phyloP scores from a whole-genome alignment of 129 eudicot genomes.

The Mikania micrantha region DNA sequence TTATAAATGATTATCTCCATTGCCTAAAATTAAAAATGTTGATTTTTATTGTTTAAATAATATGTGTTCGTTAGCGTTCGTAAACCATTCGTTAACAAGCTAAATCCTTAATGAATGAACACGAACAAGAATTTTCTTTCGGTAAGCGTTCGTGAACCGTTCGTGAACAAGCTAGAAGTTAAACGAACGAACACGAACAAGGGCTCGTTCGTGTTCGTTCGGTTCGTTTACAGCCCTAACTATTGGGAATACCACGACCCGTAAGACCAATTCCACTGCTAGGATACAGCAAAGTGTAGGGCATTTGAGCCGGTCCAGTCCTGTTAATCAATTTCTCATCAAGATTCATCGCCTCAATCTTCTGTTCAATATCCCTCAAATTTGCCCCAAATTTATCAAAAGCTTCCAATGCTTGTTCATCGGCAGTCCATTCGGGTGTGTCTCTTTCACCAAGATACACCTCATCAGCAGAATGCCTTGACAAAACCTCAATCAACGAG shows the following conservation, averaged over 20 bases:
- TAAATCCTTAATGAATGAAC: no score
- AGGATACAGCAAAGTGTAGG: constrained; percentile 71
- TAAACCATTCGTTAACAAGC: no score
- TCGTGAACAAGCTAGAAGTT: no score
- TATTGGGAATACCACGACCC: constrained; percentile 86
- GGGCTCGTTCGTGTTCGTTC: no score
- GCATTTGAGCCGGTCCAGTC: constrained; percentile 66
- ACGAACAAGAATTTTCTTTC: no score
- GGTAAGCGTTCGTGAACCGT: no score
- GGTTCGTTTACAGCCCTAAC: no score
- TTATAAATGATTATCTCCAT: no score
- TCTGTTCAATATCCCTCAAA: constrained; percentile 42
- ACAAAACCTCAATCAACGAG: constrained; percentile 60
- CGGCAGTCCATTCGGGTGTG: constrained; percentile 59
- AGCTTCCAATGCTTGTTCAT: constrained; percentile 37
- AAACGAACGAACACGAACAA: no score
- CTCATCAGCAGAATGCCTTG: constrained; percentile 75
- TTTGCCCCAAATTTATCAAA: constrained; percentile 46
- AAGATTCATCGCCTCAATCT: constrained; percentile 37
- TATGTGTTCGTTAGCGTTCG: no score
- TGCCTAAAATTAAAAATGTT: no score
- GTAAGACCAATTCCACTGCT: constrained; percentile 66
- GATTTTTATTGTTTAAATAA: no score
- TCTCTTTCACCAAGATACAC: constrained; percentile 69
- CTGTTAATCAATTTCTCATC: constrained; percentile 53